phyloP scores from a whole-genome alignment of 768 basidiomycete genomes.

The Holtermanniella nyarrowii region DNA sequence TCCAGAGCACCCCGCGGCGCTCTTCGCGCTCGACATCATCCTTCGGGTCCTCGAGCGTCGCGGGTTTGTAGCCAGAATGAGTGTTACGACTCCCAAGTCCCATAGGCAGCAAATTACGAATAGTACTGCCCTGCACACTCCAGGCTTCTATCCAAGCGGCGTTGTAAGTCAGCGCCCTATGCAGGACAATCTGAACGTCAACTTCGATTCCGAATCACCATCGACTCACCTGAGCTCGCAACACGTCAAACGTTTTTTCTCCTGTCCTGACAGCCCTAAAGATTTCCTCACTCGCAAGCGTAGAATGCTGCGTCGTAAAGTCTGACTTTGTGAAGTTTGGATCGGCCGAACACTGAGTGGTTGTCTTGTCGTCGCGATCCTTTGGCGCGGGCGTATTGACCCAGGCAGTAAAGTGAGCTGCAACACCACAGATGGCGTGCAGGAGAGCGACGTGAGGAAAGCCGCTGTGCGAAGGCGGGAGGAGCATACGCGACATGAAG shows the following conservation, averaged over 20 bases:
- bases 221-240: constrained; percentile 27
- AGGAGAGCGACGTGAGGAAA: constrained; percentile 64
- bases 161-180: neutral
- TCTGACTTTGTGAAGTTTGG: neutral
- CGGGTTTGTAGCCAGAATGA: constrained; percentile 2
- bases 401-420: constrained; percentile 62
- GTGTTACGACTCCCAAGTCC: constrained; percentile 31
- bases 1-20: constrained; percentile 32
- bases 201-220: neutral
- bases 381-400: constrained; percentile 36
- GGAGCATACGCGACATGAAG: constrained; percentile 55
- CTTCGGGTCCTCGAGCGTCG: constrained; percentile 29
- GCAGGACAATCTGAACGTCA: neutral
- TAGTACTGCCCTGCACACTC: neutral
- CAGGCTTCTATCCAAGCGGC: neutral
- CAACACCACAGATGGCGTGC: constrained; percentile 77
- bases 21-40: constrained; percentile 38
- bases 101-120: constrained; percentile 11
- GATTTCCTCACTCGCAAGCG: constrained; percentile 24
- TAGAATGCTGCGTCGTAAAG: constrained; percentile 9
- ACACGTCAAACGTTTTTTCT: constrained; percentile 31
- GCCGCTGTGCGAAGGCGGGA: constrained; percentile 58
- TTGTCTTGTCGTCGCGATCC: neutral
- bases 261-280: constrained; percentile 31
- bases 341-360: neutral